Percentiles rank a stretch among this genome's conserved stretches.
Evolutionary conservation across 2,329 filamentous ascomycete genomes (phyloP).

Genomic region (Cadophora sp.): DNA sequence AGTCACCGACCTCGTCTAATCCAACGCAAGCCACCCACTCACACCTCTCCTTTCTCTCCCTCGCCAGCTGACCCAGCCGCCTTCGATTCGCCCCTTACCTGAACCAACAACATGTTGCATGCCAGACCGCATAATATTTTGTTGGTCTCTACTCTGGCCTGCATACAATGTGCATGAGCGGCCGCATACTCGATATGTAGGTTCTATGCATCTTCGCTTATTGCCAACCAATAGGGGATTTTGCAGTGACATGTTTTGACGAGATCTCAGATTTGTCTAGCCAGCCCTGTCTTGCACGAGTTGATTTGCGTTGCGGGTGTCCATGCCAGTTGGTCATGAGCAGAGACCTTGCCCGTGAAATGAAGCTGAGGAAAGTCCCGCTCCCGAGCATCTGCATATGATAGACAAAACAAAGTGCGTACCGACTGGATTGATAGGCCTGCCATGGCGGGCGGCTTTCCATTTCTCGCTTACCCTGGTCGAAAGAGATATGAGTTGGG

Average conservation of each 20-base stretch:
- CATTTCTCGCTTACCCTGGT: slow-evolving; percentile 9
- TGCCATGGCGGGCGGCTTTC: background rate
- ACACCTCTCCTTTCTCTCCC: background rate
- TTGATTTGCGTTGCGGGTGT: slow-evolving; percentile 5
- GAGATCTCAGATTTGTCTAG: background rate
- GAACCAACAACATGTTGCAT: background rate
- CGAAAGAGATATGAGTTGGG: background rate
- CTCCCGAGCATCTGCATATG: background rate
- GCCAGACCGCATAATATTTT: background rate
- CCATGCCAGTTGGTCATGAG: background rate
- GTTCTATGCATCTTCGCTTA: slow-evolving; percentile 31
- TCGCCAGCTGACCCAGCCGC: slow-evolving; percentile 27
- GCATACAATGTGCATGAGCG: slow-evolving; percentile 1
- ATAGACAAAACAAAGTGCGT: background rate
- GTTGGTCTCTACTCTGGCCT: background rate
- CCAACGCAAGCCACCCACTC: slow-evolving; percentile 9
- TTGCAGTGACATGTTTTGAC: background rate
- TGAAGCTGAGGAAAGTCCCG: background rate
- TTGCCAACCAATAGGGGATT: slow-evolving; percentile 23
- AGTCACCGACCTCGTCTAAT: slow-evolving; percentile 9
- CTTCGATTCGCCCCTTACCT: background rate
- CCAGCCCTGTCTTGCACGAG: too few species aligned
- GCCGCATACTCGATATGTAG: background rate
- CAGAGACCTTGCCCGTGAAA: background rate
- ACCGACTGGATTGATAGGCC: background rate